phyloP scores from a whole-genome alignment of 306 rosid genomes.

The Quercus berberidifolia region DNA sequence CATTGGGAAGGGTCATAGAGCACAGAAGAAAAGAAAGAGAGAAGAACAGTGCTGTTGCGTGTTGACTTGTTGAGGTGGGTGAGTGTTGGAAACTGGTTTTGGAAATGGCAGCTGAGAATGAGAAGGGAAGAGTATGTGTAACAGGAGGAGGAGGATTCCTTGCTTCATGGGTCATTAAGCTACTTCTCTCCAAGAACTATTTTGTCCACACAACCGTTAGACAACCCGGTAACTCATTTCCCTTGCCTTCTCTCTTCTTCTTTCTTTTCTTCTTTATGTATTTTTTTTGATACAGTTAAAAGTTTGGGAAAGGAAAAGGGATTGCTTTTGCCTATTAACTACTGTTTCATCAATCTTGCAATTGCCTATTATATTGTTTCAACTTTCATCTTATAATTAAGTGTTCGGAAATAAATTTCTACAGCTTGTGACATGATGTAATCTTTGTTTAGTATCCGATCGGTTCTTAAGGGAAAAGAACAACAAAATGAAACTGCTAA shows the following conservation, averaged over 20 bases:
- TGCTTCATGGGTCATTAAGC: constrained; percentile 64
- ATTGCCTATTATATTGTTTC: no score
- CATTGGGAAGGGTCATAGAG: no score
- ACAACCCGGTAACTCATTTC: constrained; percentile 39
- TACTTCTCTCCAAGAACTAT: constrained; percentile 63
- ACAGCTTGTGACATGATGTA: no score
- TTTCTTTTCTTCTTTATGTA: background rate
- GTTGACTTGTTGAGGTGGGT: background rate
- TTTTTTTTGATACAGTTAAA: background rate
- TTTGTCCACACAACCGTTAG: constrained; percentile 67
- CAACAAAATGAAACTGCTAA: no score
- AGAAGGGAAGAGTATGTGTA: constrained; percentile 48
- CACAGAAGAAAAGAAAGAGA: background rate
- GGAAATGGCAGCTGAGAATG: constrained; percentile 4
- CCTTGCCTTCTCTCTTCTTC: background rate
- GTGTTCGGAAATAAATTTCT: no score
- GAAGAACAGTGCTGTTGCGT: background rate
- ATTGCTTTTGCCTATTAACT: no score
- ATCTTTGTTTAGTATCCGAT: no score
- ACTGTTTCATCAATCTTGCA: no score
- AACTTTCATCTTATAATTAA: no score
- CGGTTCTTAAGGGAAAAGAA: no score
- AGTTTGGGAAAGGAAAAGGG: no score
- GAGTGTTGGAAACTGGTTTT: background rate
- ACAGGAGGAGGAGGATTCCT: constrained; percentile 83